Base-by-base conservation (phyloP, 495 filamentous ascomycete species). In the Platismatia glauca region DNA sequence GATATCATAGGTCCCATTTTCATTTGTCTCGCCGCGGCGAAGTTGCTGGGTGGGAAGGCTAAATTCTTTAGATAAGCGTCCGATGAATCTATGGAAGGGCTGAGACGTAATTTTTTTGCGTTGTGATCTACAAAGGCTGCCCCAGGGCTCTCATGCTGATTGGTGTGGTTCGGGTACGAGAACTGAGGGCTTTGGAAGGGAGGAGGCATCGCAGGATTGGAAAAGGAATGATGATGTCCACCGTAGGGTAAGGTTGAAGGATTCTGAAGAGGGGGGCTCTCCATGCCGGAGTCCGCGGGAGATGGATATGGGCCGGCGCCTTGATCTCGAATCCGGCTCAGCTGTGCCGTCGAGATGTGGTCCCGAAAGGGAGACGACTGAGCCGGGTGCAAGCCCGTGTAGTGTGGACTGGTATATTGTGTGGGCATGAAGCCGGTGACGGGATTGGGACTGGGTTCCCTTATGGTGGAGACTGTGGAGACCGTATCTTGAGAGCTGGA, bases 181-280 rank as follows among this genome's bases (percentile, higher is more conserved):
- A 50, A 59, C 13, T 35, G 53, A 24, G 61, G 29, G 58, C 38
- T 57, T 22, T 67, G 65, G 24, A 64, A 61, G 3, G 67, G 67
- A n/a, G 67, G 67, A 41, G 67, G 67, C 67, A 69, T 69, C 27
- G 59, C 60, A n/a, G 38, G 22, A 31, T 67, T 53, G 33, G 62
- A 64, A 18, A 60, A 55, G 13, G 53, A 38, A 37, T 53, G 56
- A 6, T 53, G 46, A 50, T 63, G 57, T 48, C 58, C 37, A 20
- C 38, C 46, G 29, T 58, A 60, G 24, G 65, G 29, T 33, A 52
- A 24, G 7, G 53, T 44, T n/a, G 48, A 58, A 29, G 27, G 6
- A 43, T 63, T 60, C 34, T 41, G 55, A 60, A 31, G 64, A 61
- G 41, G 63, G 55, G 57, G 61, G 39, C 52, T 66, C 57, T 59